Evolutionary conservation across 148 eudicot genomes (phyloP).

Genomic region (Suaeda aralocaspica): DNA sequence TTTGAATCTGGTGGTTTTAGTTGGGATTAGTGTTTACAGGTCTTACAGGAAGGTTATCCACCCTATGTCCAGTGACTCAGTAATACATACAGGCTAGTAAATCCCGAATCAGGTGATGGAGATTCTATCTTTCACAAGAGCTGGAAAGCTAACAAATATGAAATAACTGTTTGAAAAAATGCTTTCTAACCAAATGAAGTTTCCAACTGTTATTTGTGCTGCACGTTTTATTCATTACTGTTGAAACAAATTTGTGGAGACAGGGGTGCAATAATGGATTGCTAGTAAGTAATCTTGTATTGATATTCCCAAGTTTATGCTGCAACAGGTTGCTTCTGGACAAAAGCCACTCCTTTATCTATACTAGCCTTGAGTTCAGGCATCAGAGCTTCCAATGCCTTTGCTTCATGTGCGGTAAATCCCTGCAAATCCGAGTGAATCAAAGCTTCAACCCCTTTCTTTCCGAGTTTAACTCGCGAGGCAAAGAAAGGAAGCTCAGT

Average conservation of each 20-base stretch:
- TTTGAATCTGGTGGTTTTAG: neutral
- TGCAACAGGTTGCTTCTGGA: slow-evolving; percentile 11
- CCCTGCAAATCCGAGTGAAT: slow-evolving; percentile 58
- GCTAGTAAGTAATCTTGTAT: neutral
- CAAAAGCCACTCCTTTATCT: slow-evolving; percentile 14
- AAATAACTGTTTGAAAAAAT: neutral
- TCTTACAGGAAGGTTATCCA: neutral
- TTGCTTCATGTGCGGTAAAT: slow-evolving; percentile 59
- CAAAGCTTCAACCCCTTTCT: slow-evolving; percentile 61
- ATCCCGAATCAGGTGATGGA: neutral
- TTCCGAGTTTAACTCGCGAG: slow-evolving; percentile 74
- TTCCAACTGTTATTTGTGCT: neutral
- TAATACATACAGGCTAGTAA: neutral
- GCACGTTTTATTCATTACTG: neutral
- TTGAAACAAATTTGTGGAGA: neutral
- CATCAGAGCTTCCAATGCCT: slow-evolving; percentile 67
- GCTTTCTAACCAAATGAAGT: neutral
- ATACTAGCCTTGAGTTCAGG: slow-evolving; percentile 34
- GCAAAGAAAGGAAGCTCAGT: slow-evolving; percentile 85
- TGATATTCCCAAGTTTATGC: slow-evolving; percentile 1
- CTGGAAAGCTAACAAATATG: neutral
- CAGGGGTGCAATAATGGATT: neutral
- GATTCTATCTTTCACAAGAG: neutral
- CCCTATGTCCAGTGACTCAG: neutral
- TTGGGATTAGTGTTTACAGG: neutral